Base-by-base conservation (phyloP, 371 early-diverging fungal species). In the Actinomortierella wolfii region DNA sequence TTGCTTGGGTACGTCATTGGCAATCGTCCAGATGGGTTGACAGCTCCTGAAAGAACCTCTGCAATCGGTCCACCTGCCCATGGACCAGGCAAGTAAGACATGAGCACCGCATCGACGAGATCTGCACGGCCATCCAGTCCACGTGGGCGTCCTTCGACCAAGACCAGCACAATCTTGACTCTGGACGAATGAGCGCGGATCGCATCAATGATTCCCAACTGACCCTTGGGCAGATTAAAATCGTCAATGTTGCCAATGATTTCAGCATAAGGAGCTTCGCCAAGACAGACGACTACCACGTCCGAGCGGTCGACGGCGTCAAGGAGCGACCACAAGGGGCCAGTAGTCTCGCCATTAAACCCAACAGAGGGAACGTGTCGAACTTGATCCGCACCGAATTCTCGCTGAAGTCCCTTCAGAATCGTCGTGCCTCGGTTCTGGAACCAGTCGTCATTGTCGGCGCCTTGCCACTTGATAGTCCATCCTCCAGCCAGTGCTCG, bases 71-170 rank as follows among this genome's bases (percentile, higher is more conserved):
- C 61, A 45, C 87, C 89, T 29, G 80, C 86, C 73, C 84, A 84
- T 15, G 85, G 81, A 20, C 87, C 89, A 6, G 89, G 88, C 40
- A 85, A 59, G 41, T 83, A 84, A 0, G 83, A 69, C 57, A 77
- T 77, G 2, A 89, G 58, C 6, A 87, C 61, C 1, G 84, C 83
- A 25, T 77, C 64, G 8, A 83, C 84, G 0, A 64, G 28, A 1
- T 76, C 78, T 25, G 61, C 68, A 14, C 81, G 64, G 6, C 79
- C 75, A 24, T 76, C 57, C 1, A 89, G 56, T 13, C 81, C 78
- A 29, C 87, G 79, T 1, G 89, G 89, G 3, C 89, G 82, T 17
- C 86, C 87, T 48, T 83, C 79, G 2, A 86, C 78, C 0, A 89
- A 77, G 13, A 87, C 70, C 2, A 79, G 69, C 5, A 86, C 60